Percentiles rank a stretch among this genome's conserved stretches.
Evolutionary conservation across 2,329 filamentous ascomycete genomes (phyloP).

Genomic region (Amphichorda felina): DNA sequence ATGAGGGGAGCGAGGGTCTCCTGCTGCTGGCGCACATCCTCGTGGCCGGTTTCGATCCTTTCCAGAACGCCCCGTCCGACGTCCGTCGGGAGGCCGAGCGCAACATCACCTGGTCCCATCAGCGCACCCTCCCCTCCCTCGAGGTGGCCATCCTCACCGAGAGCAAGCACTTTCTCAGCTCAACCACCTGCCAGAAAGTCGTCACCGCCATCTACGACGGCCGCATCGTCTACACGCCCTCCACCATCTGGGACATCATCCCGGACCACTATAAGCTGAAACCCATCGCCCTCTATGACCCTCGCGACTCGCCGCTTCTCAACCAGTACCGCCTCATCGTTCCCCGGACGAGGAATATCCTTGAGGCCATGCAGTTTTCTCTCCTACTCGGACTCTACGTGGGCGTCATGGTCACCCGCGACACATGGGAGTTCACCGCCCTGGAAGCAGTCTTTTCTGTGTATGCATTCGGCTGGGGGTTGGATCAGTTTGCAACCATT

Average conservation of each 20-base stretch:
- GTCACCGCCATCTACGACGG: slow-evolving; percentile 76
- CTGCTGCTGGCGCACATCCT: slow-evolving; percentile 67
- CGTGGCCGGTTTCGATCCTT: slow-evolving; percentile 74
- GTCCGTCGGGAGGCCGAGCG: slow-evolving; percentile 46
- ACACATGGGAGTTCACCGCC: slow-evolving; percentile 40
- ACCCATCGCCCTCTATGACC: slow-evolving; percentile 72
- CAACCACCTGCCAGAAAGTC: slow-evolving; percentile 69
- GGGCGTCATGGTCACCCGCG: slow-evolving; percentile 57
- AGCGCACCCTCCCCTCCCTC: slow-evolving; percentile 59
- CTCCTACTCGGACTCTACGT: slow-evolving; percentile 59
- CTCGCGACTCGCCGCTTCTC: slow-evolving; percentile 59
- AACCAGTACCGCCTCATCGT: slow-evolving; percentile 83
- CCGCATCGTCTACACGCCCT: slow-evolving; percentile 71
- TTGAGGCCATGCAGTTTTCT: slow-evolving; percentile 66
- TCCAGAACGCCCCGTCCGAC: slow-evolving; percentile 65
- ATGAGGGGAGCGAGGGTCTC: slow-evolving; percentile 57
- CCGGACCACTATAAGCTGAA: slow-evolving; percentile 79
- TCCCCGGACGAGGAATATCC: slow-evolving; percentile 61
- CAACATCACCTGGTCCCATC: slow-evolving; percentile 32
- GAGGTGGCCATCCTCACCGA: slow-evolving; percentile 77
- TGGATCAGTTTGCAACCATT: slow-evolving; percentile 68
- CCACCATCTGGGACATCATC: slow-evolving; percentile 70
- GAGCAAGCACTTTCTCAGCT: slow-evolving; percentile 66
- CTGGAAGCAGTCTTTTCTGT: slow-evolving; percentile 58
- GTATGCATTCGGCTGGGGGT: slow-evolving; percentile 66